Evolutionary conservation across 208 protist species (phyloP), one percentile per base, ranked within the genome.

Genomic region (Leptomonas seymouri): DNA sequence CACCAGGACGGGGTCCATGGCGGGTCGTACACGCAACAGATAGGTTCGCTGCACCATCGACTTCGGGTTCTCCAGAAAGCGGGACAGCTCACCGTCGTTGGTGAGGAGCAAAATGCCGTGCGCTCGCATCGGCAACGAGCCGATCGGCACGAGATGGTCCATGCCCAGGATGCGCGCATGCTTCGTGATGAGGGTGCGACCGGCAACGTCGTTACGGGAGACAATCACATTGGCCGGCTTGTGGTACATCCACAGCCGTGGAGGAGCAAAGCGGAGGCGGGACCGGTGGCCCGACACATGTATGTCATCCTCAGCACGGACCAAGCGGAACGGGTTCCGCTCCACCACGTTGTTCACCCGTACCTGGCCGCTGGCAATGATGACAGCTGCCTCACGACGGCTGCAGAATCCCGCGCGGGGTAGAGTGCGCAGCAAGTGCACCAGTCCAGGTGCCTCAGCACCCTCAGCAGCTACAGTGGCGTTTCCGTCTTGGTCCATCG

Each of bases 191-290:
- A 97, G 79, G 0, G 81, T 78, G 18, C 91, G 87, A 0, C 91
- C 89, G 14, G 80, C 79, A 16, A 84, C 62, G 50, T 96, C 91
- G 67, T 86, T 89, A 53, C 91, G 83, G 15, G 88, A 93, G 20
- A 93, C 87, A n/a, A 94, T 76, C 9, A 96, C 91, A 60, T 96
- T 82, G 39, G 88, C 84, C 12, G 91, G 91, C 64, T 96, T 96
- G 76, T 94, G 88, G 62, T 94, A 96, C 81, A 96, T 93, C 87
- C 89, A 96, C 48, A 96, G 74, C 31, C 91, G 76, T 27, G 91
- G 81, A 14, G 91, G 87, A 23, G 88, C 81, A 65, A 93, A 93
- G 48, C 91, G 86, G 42, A 96, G 73, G 16, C 91, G 86, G 18
- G 77, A 75, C 28, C 66, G 74, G 70, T 96, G 91, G 14, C 88